Percentiles rank a stretch among this genome's conserved stretches.
Evolutionary conservation across 1,284 basidiomycete genomes (phyloP).

Genomic region (Apiotrichum sp.): DNA sequence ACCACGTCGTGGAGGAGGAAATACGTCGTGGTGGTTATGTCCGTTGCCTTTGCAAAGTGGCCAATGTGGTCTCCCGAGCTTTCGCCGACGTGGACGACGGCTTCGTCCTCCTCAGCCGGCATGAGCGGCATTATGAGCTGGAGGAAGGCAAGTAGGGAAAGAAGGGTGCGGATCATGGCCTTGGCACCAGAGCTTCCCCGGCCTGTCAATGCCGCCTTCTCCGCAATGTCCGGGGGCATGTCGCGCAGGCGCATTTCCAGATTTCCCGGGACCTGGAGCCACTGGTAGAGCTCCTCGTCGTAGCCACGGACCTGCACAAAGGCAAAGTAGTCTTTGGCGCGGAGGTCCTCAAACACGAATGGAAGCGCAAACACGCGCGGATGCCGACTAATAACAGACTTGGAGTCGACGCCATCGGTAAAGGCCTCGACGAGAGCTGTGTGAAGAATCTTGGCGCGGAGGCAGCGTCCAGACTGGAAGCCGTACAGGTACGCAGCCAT

Average conservation of each 20-base stretch:
- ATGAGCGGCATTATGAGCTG: slow-evolving; percentile 29
- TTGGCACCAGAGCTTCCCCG: slow-evolving; percentile 18
- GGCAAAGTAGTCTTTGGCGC: slow-evolving; percentile 25
- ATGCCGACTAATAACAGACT: slow-evolving; percentile 17
- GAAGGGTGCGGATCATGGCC: slow-evolving; percentile 20
- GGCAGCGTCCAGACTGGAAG: slow-evolving; percentile 25
- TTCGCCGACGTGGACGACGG: slow-evolving; percentile 9
- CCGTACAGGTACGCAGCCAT: slow-evolving; percentile 31
- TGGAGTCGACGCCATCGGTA: slow-evolving; percentile 4
- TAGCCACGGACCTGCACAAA: slow-evolving; percentile 22
- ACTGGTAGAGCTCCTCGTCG: slow-evolving; percentile 30
- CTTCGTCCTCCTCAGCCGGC: slow-evolving; percentile 7
- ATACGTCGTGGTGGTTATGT: slow-evolving; percentile 18
- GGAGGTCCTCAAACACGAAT: slow-evolving; percentile 35
- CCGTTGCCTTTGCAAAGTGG: slow-evolving; percentile 4
- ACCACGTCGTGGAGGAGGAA: slow-evolving; percentile 33
- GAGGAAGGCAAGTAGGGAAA: slow-evolving; percentile 24
- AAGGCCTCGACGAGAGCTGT: slow-evolving; percentile 26
- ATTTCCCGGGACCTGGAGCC: slow-evolving; percentile 24
- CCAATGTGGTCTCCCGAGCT: slow-evolving; percentile 4
- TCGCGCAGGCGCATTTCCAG: slow-evolving; percentile 15
- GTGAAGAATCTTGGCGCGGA: slow-evolving; percentile 28
- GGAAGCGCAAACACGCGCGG: slow-evolving; percentile 34
- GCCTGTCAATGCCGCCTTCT: slow-evolving; percentile 4
- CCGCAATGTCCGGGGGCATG: slow-evolving; percentile 8